phyloP scores from a whole-genome alignment of 2,329 filamentous ascomycete species.

The Colletotrichum abscissum region DNA sequence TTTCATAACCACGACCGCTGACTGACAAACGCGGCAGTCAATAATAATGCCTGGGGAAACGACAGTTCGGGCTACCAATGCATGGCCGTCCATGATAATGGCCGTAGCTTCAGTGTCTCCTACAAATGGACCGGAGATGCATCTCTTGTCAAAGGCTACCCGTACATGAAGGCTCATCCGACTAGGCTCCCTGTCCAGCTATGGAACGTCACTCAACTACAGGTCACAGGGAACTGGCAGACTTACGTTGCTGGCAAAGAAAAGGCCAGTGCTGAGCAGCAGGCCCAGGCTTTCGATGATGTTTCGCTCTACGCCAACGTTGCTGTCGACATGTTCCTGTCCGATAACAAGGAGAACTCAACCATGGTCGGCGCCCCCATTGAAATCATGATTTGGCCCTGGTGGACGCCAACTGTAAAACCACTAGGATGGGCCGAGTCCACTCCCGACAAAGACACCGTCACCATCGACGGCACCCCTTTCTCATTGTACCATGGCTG shows the following conservation, averaged over 20 bases:
- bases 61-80: conserved; percentile 34
- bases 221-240: conserved; percentile 29
- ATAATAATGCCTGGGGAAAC: conserved; percentile 35
- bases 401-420: conserved; percentile 34
- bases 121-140: conserved; percentile 33
- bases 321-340: conserved; percentile 33
- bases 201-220: conserved; percentile 31
- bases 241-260: conserved; percentile 31
- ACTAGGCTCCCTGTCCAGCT: conserved; percentile 24
- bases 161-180: conserved; percentile 31
- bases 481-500: conserved; percentile 33
- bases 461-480: conserved; percentile 25
- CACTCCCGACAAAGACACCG: conserved; percentile 29
- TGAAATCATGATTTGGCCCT: conserved; percentile 35
- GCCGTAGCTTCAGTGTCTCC: conserved; percentile 25
- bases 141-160: conserved; percentile 32
- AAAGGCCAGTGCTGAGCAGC: conserved; percentile 15
- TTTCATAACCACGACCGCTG: neutral
- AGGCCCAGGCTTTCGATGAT: conserved; percentile 21
- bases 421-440: conserved; percentile 31
- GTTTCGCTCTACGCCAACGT: conserved; percentile 33
- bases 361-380: conserved; percentile 30
- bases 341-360: conserved; percentile 28
- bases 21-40: conserved; percentile 14
- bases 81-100: conserved; percentile 26